Conservation (phyloP, 75 land plant species). For the Cunninghamia lanceolata region DNA sequence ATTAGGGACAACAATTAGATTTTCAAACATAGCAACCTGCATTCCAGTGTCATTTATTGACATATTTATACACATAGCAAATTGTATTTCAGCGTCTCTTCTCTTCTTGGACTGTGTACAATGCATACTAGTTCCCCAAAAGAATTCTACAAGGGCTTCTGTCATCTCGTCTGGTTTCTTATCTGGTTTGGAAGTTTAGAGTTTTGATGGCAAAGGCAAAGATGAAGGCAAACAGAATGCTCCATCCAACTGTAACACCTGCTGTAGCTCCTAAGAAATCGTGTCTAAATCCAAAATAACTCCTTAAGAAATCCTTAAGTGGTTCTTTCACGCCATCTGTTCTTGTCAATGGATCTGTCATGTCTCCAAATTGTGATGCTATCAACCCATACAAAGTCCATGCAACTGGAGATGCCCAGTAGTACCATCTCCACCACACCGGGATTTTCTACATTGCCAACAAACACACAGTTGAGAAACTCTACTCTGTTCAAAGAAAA, state of each 20-base stretch:
- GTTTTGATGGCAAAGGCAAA: conserved; percentile 63
- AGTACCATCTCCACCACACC: no score
- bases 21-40: no score
- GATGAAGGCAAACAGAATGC: conserved; percentile 44
- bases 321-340: conserved; percentile 15
- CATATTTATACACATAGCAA: no score
- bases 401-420: conserved; percentile 58
- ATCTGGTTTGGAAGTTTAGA: conserved; percentile 60
- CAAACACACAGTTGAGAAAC: conserved; percentile 10
- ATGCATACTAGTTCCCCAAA: no score
- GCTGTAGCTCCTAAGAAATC: conserved; percentile 55
- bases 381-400: conserved; percentile 71
- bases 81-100: no score
- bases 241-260: conserved; percentile 42
- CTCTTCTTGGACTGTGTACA: no score
- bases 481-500: not conserved
- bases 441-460: conserved; percentile 54
- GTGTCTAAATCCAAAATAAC: conserved; percentile 55
- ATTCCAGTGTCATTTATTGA: no score
- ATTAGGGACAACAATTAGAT: no score
- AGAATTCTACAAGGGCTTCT: no score
- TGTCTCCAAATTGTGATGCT: conserved; percentile 64
- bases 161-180: not conserved
- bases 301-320: conserved; percentile 22
- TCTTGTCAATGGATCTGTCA: not conserved